Evolutionary conservation across 805 yeast species (phyloP).

Genomic region (Maudiozyma bulderi): DNA sequence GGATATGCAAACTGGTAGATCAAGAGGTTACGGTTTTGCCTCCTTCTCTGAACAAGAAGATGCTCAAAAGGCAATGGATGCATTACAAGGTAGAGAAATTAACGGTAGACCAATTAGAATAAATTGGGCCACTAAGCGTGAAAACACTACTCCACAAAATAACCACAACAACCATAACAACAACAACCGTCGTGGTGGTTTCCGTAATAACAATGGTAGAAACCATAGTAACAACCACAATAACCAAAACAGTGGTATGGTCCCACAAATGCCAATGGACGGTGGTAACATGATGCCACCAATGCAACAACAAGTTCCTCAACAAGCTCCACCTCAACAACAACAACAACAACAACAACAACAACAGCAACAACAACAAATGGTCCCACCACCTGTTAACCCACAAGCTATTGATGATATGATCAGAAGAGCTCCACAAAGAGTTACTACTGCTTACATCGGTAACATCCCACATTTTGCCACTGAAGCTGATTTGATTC

Average conservation of each 20-base stretch:
- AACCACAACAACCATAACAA: conserved; percentile 14
- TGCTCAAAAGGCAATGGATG: conserved; percentile 62
- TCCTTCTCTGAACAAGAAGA: conserved; percentile 57
- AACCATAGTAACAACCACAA: conserved; percentile 7
- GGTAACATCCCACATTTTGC: conserved; percentile 78
- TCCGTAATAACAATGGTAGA: conserved; percentile 17
- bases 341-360: conserved; percentile 5
- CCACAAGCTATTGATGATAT: conserved; percentile 63
- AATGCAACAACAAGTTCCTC: conserved; percentile 12
- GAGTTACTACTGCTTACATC: conserved; percentile 65
- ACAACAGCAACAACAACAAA: conserved; percentile 12
- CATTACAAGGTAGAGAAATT: conserved; percentile 65
- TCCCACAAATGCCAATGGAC: conserved; percentile 13
- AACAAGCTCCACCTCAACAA: conserved; percentile 8
- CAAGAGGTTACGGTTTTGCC: conserved; percentile 87
- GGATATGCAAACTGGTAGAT: conserved; percentile 91
- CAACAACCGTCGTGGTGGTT: conserved; percentile 16
- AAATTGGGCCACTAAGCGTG: conserved; percentile 81
- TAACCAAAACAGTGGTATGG: conserved; percentile 3
- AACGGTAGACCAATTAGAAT: conserved; percentile 72
- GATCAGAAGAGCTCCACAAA: conserved; percentile 63
- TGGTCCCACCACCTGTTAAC: conserved; percentile 27
- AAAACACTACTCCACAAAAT: conserved; percentile 22
- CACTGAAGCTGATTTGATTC: conserved; percentile 61
- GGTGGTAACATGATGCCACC: conserved; percentile 10